These are phyloP conservation scores for Cryphonectria carpinicola DNA, from an alignment of 2,329 filamentous ascomycete genomes.

Conservation along the genomic window DNA sequence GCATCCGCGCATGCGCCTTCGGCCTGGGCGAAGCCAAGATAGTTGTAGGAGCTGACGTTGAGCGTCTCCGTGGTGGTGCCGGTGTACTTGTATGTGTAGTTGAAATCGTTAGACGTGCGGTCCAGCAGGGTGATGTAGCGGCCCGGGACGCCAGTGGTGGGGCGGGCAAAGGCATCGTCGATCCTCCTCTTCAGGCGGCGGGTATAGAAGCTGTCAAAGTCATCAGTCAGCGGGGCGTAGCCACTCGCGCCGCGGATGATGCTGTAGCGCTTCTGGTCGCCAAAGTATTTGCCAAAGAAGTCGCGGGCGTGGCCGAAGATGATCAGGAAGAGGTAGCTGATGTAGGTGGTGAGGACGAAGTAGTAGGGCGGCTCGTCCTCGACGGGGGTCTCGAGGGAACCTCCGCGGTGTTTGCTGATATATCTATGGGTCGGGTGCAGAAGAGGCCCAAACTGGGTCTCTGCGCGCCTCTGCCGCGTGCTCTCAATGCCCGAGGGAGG, in stretches of 20 bases:
- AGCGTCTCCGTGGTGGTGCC: conserved; percentile 92
- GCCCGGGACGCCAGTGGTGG: conserved; percentile 90
- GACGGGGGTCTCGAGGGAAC: conserved; percentile 77
- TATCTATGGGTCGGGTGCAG: conserved; percentile 82
- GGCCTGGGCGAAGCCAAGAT: conserved; percentile 96
- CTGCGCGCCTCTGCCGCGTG: conserved; percentile 72
- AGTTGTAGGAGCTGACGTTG: conserved; percentile 99
- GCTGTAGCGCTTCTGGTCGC: conserved; percentile 78
- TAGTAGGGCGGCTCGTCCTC: conserved; percentile 97
- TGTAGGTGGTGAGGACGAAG: conserved; percentile 95
- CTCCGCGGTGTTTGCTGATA: conserved; percentile 83
- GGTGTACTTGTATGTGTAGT: conserved; percentile 84
- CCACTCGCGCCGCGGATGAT: conserved; percentile 83
- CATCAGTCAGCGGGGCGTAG: conserved; percentile 93
- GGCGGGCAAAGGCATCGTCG: conserved; percentile 94
- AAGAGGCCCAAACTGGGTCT: conserved; percentile 91
- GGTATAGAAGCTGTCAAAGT: conserved; percentile 99
- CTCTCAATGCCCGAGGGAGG: conserved; percentile 85
- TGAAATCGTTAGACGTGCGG: conserved; percentile 88
- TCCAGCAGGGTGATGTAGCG: conserved; percentile 93
- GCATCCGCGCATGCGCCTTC: conserved; percentile 95
- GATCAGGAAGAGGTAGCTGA: conserved; percentile 96
- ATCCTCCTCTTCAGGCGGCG: conserved; percentile 90
- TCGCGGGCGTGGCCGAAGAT: conserved; percentile 94
- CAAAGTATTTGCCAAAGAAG: conserved; percentile 97